Base-by-base conservation (phyloP, 148 eudicot species). In the Rheum nobile region DNA sequence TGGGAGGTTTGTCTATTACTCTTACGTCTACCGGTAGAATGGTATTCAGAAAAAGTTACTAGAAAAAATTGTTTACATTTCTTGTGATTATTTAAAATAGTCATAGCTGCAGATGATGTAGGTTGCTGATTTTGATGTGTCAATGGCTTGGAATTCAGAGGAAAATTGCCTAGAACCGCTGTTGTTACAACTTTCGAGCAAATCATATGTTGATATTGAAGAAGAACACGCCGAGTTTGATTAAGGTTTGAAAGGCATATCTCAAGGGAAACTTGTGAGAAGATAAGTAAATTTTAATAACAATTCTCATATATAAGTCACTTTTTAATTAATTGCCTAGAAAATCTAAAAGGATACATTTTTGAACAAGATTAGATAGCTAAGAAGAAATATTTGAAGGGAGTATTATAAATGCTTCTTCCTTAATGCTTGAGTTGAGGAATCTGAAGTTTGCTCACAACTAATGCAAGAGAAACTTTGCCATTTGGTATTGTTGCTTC, bases 1-100 rank as follows among this genome's bases (percentile, higher is more conserved):
- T 93, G 98, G 98, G 98, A 93, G 98, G 98, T 93, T 86, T 83
- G 98, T 87, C n/a, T 78, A 82, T 81, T n/a, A n/a, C n/a, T n/a
- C n/a, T n/a, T n/a, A n/a, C n/a, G n/a, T n/a, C n/a, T n/a, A n/a
- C n/a, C n/a, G n/a, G n/a, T n/a, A n/a, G n/a, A n/a, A n/a, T n/a
- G n/a, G n/a, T n/a, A n/a, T n/a, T n/a, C n/a, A n/a, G n/a, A n/a
- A n/a, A n/a, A n/a, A n/a, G n/a, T n/a, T n/a, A 39, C 26, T 57
- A 57, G 65, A 57, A 32, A 57, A 57, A 57, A 2, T 57, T n/a
- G n/a, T 0, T 57, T 57, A 24, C 65, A 57, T 57, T 57, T 24
- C 29, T 57, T 75, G 73, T 77, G 41, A 11, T 71, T 44, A n/a
- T 67, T 38, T 24, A 59, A 67, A 71, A 32, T 74, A 67, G 69